These are phyloP conservation scores for Mycothermus thermophilus DNA, from an alignment of 495 filamentous ascomycete genomes.

Conservation along the genomic window DNA sequence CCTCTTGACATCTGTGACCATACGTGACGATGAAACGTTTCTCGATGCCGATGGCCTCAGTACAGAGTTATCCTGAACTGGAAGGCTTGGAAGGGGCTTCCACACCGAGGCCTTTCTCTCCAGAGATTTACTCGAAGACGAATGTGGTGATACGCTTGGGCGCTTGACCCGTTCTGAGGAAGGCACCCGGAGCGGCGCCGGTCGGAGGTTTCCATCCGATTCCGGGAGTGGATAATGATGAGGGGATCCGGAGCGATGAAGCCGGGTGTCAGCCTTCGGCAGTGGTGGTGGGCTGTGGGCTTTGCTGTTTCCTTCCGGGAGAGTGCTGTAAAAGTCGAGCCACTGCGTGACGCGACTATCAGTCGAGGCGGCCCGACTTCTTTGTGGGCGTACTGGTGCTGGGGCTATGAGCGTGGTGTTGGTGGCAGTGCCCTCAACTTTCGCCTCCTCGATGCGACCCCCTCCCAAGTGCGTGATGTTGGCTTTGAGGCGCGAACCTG, in stretches of 20 bases:
- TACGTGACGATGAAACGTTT: no score
- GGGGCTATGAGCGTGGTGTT: slow-evolving; percentile 4
- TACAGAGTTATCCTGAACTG: no score
- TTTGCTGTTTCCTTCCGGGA: not conserved
- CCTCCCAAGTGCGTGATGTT: slow-evolving; percentile 24
- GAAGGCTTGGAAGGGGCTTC: slow-evolving; percentile 14
- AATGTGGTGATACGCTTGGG: not conserved
- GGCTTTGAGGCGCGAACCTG: slow-evolving; percentile 2
- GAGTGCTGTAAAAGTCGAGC: slow-evolving; percentile 17
- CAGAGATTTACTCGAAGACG: no score
- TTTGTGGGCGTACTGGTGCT: not conserved
- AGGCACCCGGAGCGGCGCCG: slow-evolving; percentile 12
- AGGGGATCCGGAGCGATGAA: no score
- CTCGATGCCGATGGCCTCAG: no score
- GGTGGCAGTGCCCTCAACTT: slow-evolving; percentile 1
- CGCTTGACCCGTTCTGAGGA: slow-evolving; percentile 1
- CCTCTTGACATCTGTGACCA: no score
- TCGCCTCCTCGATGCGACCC: slow-evolving; percentile 10
- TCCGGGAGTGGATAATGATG: not conserved
- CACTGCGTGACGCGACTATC: slow-evolving; percentile 23
- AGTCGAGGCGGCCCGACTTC: slow-evolving; percentile 7
- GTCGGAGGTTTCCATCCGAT: slow-evolving; percentile 5
- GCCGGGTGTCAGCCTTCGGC: no score
- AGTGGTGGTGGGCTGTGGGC: not conserved
- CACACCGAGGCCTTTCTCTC: slow-evolving; percentile 10